Evolutionary conservation across 768 basidiomycete genomes (phyloP).

Genomic region (Panus rudis): DNA sequence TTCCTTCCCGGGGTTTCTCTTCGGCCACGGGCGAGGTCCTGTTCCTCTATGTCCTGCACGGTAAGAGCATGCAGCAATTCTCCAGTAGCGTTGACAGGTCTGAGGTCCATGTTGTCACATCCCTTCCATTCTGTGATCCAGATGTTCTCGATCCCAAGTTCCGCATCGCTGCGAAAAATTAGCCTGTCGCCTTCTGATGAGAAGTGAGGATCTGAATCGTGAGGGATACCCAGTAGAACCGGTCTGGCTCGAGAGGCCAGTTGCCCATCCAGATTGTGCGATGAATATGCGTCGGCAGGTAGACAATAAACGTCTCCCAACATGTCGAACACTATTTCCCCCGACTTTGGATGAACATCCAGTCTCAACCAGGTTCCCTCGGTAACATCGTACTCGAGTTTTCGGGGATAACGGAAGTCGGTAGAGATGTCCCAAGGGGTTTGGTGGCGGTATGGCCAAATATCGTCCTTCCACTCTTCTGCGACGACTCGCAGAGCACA

Average conservation of each 20-base stretch:
- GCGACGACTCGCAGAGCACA: too few relatives aligned
- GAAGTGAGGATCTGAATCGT: slow-evolving; percentile 69
- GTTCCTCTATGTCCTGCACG: slow-evolving; percentile 36
- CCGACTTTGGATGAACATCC: slow-evolving; percentile 62
- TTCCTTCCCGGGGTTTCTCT: slow-evolving; percentile 44
- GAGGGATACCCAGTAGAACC: slow-evolving; percentile 56
- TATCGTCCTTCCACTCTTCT: slow-evolving; percentile 41
- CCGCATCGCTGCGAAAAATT: slow-evolving; percentile 68
- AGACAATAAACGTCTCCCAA: slow-evolving; percentile 70
- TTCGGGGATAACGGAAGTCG: slow-evolving; percentile 61
- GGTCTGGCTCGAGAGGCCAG: slow-evolving; percentile 40
- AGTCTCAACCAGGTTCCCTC: slow-evolving; percentile 75
- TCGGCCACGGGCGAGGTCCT: slow-evolving; percentile 40
- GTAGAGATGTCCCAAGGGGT: slow-evolving; percentile 70
- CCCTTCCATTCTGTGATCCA: slow-evolving; percentile 64
- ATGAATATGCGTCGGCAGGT: slow-evolving; percentile 34
- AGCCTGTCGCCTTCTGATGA: slow-evolving; percentile 57
- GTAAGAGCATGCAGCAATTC: slow-evolving; percentile 31
- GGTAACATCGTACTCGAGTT: slow-evolving; percentile 59
- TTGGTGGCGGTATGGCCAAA: slow-evolving; percentile 57
- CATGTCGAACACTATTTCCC: slow-evolving; percentile 73
- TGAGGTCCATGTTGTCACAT: slow-evolving; percentile 53
- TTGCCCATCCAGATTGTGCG: slow-evolving; percentile 21
- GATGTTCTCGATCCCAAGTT: slow-evolving; percentile 66
- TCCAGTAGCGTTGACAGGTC: slow-evolving; percentile 22